These are phyloP conservation scores for Rhypophila decipiens DNA, from an alignment of 495 filamentous ascomycete genomes.

Conservation along the genomic window DNA sequence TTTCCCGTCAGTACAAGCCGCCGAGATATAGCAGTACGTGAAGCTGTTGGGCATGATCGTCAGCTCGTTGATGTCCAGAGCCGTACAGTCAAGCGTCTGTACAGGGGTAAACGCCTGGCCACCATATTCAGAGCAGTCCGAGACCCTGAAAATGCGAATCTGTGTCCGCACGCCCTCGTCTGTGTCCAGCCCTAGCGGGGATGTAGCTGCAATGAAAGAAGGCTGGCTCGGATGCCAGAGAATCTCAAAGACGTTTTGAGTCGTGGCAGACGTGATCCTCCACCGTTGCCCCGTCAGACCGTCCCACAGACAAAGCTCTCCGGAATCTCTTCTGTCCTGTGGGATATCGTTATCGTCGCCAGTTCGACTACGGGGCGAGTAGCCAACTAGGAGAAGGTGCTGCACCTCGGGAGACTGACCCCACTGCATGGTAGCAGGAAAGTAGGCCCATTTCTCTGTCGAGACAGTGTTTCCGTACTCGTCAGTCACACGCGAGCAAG, in stretches of 20 bases:
- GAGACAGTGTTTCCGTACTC: constrained; percentile 31
- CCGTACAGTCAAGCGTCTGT: constrained; percentile 60
- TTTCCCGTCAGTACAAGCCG: constrained; percentile 76
- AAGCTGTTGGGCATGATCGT: constrained; percentile 47
- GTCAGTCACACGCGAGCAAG: constrained; percentile 43
- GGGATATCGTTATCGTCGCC: constrained; percentile 49
- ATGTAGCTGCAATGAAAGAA: constrained; percentile 56
- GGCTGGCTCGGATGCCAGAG: constrained; percentile 64
- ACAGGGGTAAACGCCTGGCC: constrained; percentile 28
- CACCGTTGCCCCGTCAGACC: constrained; percentile 42
- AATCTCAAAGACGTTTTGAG: constrained; percentile 73
- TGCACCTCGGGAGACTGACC: constrained; percentile 45
- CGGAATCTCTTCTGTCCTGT: constrained; percentile 43
- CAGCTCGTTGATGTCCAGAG: constrained; percentile 83
- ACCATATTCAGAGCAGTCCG: constrained; percentile 19
- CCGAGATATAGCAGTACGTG: constrained; percentile 58
- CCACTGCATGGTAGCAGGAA: constrained; percentile 71
- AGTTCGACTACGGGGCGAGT: constrained; percentile 53
- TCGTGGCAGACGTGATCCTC: constrained; percentile 42
- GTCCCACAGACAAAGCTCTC: constrained; percentile 72
- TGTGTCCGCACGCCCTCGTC: constrained; percentile 40
- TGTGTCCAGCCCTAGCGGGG: constrained; percentile 39
- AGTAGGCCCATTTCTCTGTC: constrained; percentile 51
- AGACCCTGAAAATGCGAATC: constrained; percentile 38
- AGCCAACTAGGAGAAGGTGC: constrained; percentile 67